These are phyloP conservation scores for Clohesyomyces aquaticus DNA, from an alignment of 495 filamentous ascomycete genomes.

Conservation along the genomic window DNA sequence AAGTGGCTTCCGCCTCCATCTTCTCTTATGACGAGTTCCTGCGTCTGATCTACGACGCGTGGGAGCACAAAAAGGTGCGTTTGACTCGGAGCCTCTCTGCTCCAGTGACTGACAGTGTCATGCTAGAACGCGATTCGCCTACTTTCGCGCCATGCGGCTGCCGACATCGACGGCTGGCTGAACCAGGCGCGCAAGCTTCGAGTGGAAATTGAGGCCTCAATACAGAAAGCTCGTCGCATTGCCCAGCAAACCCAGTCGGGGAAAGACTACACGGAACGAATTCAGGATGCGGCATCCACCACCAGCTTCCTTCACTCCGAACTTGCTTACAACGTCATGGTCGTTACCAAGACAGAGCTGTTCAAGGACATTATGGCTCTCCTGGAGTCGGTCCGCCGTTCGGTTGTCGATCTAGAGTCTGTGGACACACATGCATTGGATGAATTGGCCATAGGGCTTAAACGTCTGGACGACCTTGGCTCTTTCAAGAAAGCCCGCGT, in stretches of 20 bases:
- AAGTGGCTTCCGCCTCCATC: slow-evolving; percentile 66
- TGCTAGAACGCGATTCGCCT: slow-evolving; percentile 68
- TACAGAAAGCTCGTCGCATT: slow-evolving; percentile 73
- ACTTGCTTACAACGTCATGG: slow-evolving; percentile 71
- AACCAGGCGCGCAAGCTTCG: slow-evolving; percentile 80
- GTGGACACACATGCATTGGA: slow-evolving; percentile 44
- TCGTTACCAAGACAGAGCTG: slow-evolving; percentile 64
- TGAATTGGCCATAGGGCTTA: slow-evolving; percentile 57
- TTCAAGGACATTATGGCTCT: slow-evolving; percentile 57
- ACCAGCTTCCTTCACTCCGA: slow-evolving; percentile 73
- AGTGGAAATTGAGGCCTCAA: slow-evolving; percentile 74
- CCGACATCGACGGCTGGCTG: slow-evolving; percentile 84
- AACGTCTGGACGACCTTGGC: slow-evolving; percentile 43
- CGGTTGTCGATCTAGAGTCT: slow-evolving; percentile 43
- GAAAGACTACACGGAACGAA: slow-evolving; percentile 59
- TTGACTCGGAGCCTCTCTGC: too few species aligned
- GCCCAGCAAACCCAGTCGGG: slow-evolving; percentile 70
- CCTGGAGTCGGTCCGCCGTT: slow-evolving; percentile 46
- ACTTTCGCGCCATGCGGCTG: slow-evolving; percentile 71
- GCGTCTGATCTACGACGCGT: slow-evolving; percentile 66
- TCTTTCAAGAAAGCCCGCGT: slow-evolving; percentile 42
- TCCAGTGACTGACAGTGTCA: slow-evolving; percentile 9
- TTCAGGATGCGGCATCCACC: slow-evolving; percentile 70
- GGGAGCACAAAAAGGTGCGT: slow-evolving; percentile 69
- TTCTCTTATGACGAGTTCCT: too few species aligned